phyloP scores from a whole-genome alignment of 306 rosid genomes.

The Cicer pinnatifidum region DNA sequence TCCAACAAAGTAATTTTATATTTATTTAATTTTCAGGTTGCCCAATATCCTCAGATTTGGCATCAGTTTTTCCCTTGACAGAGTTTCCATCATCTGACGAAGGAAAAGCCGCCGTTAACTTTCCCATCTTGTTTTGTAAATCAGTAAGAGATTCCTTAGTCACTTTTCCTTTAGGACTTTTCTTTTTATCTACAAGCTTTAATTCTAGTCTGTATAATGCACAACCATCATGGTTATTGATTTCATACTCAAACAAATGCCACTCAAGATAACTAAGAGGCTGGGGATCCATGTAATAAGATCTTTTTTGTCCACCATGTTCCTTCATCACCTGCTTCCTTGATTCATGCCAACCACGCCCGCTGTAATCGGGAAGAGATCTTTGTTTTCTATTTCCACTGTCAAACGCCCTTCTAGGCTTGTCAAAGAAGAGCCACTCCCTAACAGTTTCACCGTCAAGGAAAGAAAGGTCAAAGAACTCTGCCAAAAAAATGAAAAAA shows the following conservation, averaged over 20 bases:
- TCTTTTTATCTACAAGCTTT: slow-evolving; percentile 85
- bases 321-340: slow-evolving; percentile 97
- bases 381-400: slow-evolving; percentile 91
- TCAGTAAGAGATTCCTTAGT: slow-evolving; percentile 78
- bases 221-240: slow-evolving; percentile 70
- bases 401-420: slow-evolving; percentile 93
- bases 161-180: slow-evolving; percentile 74
- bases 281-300: slow-evolving; percentile 98
- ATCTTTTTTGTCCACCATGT: slow-evolving; percentile 86
- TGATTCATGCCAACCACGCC: slow-evolving; percentile 99
- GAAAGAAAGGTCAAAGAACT: slow-evolving; percentile 76
- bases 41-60: slow-evolving; percentile 52
- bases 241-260: slow-evolving; percentile 93
- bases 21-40: slow-evolving; percentile 48
- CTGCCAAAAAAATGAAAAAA: slow-evolving; percentile 52
- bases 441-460: slow-evolving; percentile 79
- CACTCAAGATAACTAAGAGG: slow-evolving; percentile 78
- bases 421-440: slow-evolving; percentile 98
- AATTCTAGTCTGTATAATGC: slow-evolving; percentile 86
- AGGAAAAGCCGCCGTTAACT: slow-evolving; percentile 72
- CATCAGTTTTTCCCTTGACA: slow-evolving; percentile 56
- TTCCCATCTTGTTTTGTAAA: slow-evolving; percentile 94
- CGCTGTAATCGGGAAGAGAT: slow-evolving; percentile 82
- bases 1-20: not conserved
- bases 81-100: slow-evolving; percentile 52